Base-by-base conservation (phyloP, 805 yeast genomes). In the Nakazawaea ambrosiae region DNA sequence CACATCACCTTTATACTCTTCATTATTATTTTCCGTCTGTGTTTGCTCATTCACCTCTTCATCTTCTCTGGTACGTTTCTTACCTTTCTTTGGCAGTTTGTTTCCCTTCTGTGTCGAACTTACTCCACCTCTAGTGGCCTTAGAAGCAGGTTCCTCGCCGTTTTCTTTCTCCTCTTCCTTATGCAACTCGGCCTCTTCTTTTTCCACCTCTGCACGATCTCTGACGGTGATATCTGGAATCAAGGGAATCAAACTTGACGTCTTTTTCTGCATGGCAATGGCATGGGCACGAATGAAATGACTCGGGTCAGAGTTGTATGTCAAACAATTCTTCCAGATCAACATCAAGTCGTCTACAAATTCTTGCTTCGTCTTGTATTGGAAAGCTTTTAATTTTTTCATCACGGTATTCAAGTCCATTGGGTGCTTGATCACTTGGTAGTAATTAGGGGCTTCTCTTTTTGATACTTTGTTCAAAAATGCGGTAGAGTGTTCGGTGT, bases 371-470 rank as follows among this genome's bases (percentile, higher is more conserved):
- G 87, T 83, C 43, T 70, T 73, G 58, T 92, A 92, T 49, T 85
- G 90, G 44, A 85, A 77, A 4, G 71, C 65, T 52, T 88, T 88
- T 50, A 94, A 63, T 55, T 90, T 92, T 52, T 88, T 89, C 78
- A 87, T 69, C 11, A 94, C 96, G 0, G 97, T 90, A 52, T 88
- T 89, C 47, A 92, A 66, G 54, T 92, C 99, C 99, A 92, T 92
- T 17, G 99, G 97, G 41, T 75, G 76, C 49, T 87, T 89, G 50
- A 92, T 90, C 29, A 92, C 70, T 40, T 81, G 80, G 46, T 87
- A 87, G 59, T 92, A 92, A 54, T 92, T 92, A 6, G 98, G 99
- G 0, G 99, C 99, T 51, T 92, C 99, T 39, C 98, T 72, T 55
- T 92, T 92, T 41, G 92, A 86, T n/a, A 92, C 99, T 53, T 86